Base-by-base conservation (phyloP, 495 filamentous ascomycete genomes). In the Neurospora sp. region DNA sequence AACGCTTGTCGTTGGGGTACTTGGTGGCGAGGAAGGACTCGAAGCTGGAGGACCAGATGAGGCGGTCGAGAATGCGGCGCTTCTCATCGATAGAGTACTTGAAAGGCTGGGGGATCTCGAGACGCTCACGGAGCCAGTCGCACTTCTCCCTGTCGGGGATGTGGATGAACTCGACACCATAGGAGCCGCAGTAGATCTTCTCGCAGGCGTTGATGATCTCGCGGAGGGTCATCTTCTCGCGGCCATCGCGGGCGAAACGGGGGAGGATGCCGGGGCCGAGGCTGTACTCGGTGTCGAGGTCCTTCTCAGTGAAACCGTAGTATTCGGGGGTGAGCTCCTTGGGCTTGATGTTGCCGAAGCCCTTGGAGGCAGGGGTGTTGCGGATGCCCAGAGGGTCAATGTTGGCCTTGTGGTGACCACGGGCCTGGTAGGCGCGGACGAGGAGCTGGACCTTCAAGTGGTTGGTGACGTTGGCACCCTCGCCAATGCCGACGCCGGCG, bases 1-100 rank as follows among this genome's bases (percentile, higher is more conserved):
- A 99, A 77, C 96, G 91, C 88, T 99, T 99, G 87, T 99, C 96
- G 84, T 99, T 99, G 79, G 96, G 96, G 86, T 96, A 98, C 84
- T 99, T 99, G 72, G 93, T 97, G 39, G 95, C 90, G 74, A 96
- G 84, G 89, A 99, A 99, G 70, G 88, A 83, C 83, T 99, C 96
- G 81, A 99, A 99, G 84, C 92, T 97, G 75, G 93, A 94, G 82
- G 92, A 93, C 96, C 96, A 99, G 82, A 99, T 99, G 62, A 99
- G 85, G 81, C 96, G 95, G 82, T 99, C 96, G 75, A 99, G 88
- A 75, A 99, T 97, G 75, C 96, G 88, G 75, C 96, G 93, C 88
- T 98, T 98, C 85, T 99, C 96, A 81, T 98, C 95, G 49, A 96
- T 89, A 6, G 91, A 94, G 87, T 99, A 98, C 83, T 93, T 93